phyloP scores from a whole-genome alignment of 2,329 filamentous ascomycete genomes.

The Xylaria sp. region DNA sequence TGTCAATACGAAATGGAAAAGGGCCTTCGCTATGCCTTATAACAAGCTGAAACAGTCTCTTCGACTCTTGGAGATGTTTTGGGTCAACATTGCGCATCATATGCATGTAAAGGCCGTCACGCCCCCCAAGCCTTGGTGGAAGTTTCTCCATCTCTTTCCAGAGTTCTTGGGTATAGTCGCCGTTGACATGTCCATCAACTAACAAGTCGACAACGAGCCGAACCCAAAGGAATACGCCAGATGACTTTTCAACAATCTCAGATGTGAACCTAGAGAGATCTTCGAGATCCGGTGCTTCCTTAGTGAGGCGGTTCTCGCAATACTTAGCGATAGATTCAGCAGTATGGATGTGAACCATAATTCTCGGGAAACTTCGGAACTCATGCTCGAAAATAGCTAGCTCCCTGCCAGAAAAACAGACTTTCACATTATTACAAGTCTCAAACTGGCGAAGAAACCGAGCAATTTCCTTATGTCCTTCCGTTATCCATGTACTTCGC shows the following conservation, averaged over 20 bases:
- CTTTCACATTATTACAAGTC: not conserved
- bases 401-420: not conserved
- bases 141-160: not conserved
- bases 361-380: not conserved
- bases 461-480: not conserved
- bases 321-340: not conserved
- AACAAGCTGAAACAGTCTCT: not conserved
- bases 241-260: not conserved
- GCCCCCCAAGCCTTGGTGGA: not conserved
- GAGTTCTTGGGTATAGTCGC: not conserved
- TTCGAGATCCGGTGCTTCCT: not conserved
- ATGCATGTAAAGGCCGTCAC: not conserved
- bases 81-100: slow-evolving; percentile 2
- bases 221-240: slow-evolving; percentile 5
- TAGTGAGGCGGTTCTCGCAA: not conserved
- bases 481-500: not conserved
- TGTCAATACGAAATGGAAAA: not conserved
- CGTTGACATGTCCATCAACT: slow-evolving; percentile 1
- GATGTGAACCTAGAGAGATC: not conserved
- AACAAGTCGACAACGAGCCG: slow-evolving; percentile 4
- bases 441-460: not conserved
- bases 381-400: not conserved
- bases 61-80: not conserved
- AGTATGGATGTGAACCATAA: not conserved
- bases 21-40: not conserved